Percentiles rank a stretch among this genome's conserved stretches.
phyloP scores from a whole-genome alignment of 1,139 yeast species.

The Protomyces inouyei region DNA sequence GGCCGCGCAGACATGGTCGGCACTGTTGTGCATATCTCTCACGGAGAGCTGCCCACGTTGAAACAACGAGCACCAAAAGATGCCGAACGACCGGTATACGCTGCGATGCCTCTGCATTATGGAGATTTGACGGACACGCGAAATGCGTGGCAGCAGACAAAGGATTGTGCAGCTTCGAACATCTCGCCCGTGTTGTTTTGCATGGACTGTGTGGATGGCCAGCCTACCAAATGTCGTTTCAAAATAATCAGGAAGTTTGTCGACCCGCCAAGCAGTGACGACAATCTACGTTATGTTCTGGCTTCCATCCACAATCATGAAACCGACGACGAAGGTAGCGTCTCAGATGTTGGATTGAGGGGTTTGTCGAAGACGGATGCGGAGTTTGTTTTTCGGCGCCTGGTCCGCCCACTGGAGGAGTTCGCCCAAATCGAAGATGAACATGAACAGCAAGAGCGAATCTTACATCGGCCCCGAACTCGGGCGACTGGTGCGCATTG shows the following conservation, averaged over 20 bases:
- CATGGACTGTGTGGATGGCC: neutral
- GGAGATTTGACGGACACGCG: neutral
- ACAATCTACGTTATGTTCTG: neutral
- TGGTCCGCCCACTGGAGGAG: neutral
- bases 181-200: neutral
- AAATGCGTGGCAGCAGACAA: neutral
- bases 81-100: neutral
- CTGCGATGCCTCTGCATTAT: neutral
- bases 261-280: neutral
- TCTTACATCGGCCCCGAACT: conserved; percentile 5
- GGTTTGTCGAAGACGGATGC: neutral
- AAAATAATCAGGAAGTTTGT: neutral
- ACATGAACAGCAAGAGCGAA: neutral
- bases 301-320: neutral
- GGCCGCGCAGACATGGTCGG: neutral
- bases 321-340: no score
- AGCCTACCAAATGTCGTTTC: conserved; percentile 1
- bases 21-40: neutral
- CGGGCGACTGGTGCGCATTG: conserved; percentile 22
- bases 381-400: neutral
- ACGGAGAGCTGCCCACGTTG: neutral
- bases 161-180: neutral
- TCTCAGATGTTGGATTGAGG: no score
- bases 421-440: neutral
- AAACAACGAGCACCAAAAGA: neutral